Evolutionary conservation across 2,329 filamentous ascomycete species (phyloP), one percentile per base, ranked within the genome.

Genomic region (Colletotrichum sp.): DNA sequence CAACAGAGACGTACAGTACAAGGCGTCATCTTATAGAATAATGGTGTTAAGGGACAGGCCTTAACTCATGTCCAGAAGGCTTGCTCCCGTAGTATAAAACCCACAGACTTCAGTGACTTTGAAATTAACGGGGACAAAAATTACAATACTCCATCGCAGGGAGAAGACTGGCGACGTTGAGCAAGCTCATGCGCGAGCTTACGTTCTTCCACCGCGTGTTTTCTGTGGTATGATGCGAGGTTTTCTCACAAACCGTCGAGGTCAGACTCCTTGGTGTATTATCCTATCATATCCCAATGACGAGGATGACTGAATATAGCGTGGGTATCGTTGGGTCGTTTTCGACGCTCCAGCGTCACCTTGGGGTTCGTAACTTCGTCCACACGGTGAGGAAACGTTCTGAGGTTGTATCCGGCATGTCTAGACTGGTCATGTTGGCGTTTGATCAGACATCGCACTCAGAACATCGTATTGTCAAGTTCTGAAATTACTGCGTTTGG

Each of bases 101-200:
- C 3, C 13, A 1, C 32, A 34, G 6, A 1, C 3, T 34, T 34
- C 1, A 34, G 32, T 34, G 32, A 7, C 2, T 34, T 34, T 34
- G 32, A 1, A 15, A 34, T 34, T 3, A 4, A 34, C 32, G 0
- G 32, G 3, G 32, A 15, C 32, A 7, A 1, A 15, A 6, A 34
- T 34, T 3, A 1, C 0, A 34, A 3, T 3, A 34, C 32, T 34
- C 2, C 32, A 34, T 34, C 1, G 12, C 32, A 34, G 32, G 2
- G 32, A 34, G 32, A 34, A 34, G 3, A 7, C 3, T 3, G 13
- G 32, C 32, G 32, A 34, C 32, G 3, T 34, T 34, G 1, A 34
- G 13, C 32, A 34, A 34, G 32, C 32, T 0, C 32, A 34, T 34
- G 1, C 0, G 13, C 0, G 32, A 15, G 3, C 32, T 34, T 7